Base-by-base conservation (phyloP, 805 yeast genomes). In the Starmerella davenportii region DNA sequence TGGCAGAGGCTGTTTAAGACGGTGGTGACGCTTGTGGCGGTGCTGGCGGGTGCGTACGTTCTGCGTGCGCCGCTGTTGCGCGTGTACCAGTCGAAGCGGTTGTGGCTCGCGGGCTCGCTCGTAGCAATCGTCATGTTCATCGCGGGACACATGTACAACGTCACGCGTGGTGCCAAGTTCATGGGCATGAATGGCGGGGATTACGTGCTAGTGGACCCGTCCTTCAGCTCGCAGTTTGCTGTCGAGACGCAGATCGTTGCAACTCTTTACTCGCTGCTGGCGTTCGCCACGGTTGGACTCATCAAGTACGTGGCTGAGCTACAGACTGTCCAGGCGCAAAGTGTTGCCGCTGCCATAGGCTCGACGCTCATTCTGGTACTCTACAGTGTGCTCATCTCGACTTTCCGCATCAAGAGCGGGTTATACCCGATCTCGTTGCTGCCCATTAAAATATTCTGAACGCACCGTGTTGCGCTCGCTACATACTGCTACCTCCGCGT, bases 61-160 rank as follows among this genome's bases (percentile, higher is more conserved):
- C 31, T 44, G 45, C 44, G 59, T 41, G 44, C 47, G 5, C 52
- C 62, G 19, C 56, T 76, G 14, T 30, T 48, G 2, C 45, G 56
- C 14, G 36, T 79, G 4, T 34, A 73, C 11, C 57, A 61, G 20
- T 68, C 72, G 30, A 74, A 66, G 48, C 60, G 68, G 36, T 52
- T 79, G 30, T 90, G 96, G 95, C 77, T 79, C 33, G 69, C 73
- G 2, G 34, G 69, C 9, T 67, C 79, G 3, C 63, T 79, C n/a
- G 61, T 78, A 40, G 49, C 69, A 16, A 68, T 80, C 28, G 62
- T 85, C 43, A 60, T 84, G 48, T 79, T 85, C 64, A 73, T 70
- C 35, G 65, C 87, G 5, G 98, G 98, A 15, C 79, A 84, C 60
- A 90, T 90, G 98, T 90, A 74, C 68, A 85, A 82, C 57, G 69